Base-by-base conservation (phyloP, 2,329 filamentous ascomycete genomes). In the Kalmusia sp. region DNA sequence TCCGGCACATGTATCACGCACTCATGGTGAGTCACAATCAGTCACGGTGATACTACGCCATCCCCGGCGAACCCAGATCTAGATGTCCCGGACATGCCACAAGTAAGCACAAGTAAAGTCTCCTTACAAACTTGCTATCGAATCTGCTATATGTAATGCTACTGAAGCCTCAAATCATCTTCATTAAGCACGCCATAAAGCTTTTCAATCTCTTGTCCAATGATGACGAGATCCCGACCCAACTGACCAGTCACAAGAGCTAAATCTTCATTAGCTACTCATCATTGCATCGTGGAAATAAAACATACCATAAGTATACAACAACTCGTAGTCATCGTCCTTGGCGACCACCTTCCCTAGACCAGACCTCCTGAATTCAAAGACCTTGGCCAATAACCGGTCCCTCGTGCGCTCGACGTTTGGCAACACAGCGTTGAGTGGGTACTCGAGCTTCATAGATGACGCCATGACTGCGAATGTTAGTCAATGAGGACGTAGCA, bases 371-470 rank as follows among this genome's bases (percentile, higher is more conserved):
- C 93, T 82, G 74, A 95, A 98, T 66, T 89, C 86, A 65, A 96
- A 95, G 33, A 97, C 90, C 75, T 91, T 93, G 17, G 91, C 90
- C 19, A 99, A 80, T 39, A 98, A 79, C 53, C 90, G 82, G 70
- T 99, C 93, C 58, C 95, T 85, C 34, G 88, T 87, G 69, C 90
- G 86, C 44, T 90, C 86, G 27, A 96, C 90, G 56, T 88, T 92
- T 0, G 95, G 95, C 35, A 98, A 81, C 11, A 90, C 91, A 68
- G 97, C 92, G 30, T 90, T 93, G 53, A 99, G 81, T 0, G 95
- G 93, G 65, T 96, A 98, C 75, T 96, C 93, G 7, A 98, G 83
- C 81, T 96, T 96, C 77, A 98, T 87, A 12, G 91, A 96, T 35
- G 90, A 95, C 1, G 95, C 95, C 58, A 99, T 84, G 5, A 98